These are phyloP conservation scores for Stagonosporopsis rhizophila DNA, from an alignment of 2,329 filamentous ascomycete genomes.

Conservation along the genomic window DNA sequence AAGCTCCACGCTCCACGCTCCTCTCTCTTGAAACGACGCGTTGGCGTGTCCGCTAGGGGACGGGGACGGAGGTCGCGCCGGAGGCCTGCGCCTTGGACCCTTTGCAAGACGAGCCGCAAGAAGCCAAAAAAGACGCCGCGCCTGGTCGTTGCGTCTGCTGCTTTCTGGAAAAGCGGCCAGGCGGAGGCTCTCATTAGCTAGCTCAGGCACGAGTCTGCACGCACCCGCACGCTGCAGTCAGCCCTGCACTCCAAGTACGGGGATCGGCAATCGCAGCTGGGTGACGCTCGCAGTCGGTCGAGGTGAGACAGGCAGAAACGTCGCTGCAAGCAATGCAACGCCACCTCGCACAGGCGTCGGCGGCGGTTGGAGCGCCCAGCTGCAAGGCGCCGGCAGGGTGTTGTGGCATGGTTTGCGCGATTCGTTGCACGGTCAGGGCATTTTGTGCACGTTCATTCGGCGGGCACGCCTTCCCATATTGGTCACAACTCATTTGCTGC, in stretches of 20 bases:
- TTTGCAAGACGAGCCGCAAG: constrained; percentile 7
- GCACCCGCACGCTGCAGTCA: constrained; percentile 18
- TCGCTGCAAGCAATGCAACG: constrained; percentile 32
- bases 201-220: constrained; percentile 29
- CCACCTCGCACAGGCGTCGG: constrained; percentile 33
- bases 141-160: constrained; percentile 12
- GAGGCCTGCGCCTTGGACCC: constrained; percentile 25
- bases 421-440: constrained; percentile 25
- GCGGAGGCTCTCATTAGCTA: constrained; percentile 21
- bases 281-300: neutral
- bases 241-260: constrained; percentile 6
- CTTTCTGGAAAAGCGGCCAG: constrained; percentile 15
- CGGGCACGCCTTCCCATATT: constrained; percentile 35
- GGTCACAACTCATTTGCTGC: constrained; percentile 41
- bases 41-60: constrained; percentile 17
- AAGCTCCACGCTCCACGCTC: too few species aligned
- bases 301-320: constrained; percentile 18
- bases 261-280: constrained; percentile 11
- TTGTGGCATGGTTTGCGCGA: constrained; percentile 21
- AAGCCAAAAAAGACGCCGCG: constrained; percentile 20
- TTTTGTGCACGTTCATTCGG: constrained; percentile 37
- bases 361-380: constrained; percentile 2
- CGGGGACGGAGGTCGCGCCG: constrained; percentile 20
- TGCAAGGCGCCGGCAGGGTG: constrained; percentile 26
- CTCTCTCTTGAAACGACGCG: constrained; percentile 10